These are phyloP conservation scores for Fomitopsis betulina DNA, from an alignment of 1,284 basidiomycete species.

Conservation along the genomic window DNA sequence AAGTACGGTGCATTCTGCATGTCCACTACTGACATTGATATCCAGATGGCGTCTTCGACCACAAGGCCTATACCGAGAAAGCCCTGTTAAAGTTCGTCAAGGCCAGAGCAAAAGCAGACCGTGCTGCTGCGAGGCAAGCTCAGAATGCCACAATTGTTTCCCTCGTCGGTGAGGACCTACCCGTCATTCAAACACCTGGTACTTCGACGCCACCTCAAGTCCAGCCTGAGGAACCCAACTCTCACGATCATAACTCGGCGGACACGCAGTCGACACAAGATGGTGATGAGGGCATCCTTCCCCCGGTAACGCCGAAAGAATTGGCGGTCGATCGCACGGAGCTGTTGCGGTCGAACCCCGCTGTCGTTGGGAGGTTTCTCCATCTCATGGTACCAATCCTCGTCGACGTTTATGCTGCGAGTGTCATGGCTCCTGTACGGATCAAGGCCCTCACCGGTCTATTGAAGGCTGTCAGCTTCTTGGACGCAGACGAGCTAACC, in stretches of 20 bases:
- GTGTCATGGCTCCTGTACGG: conserved; percentile 80
- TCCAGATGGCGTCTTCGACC: conserved; percentile 89
- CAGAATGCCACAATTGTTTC: conserved; percentile 15
- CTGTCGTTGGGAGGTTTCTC: conserved; percentile 81
- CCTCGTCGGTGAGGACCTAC: conserved; percentile 19
- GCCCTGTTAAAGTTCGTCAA: conserved; percentile 69
- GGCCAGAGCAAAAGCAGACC: conserved; percentile 73
- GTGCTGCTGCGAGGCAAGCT: conserved; percentile 59
- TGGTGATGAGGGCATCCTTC: conserved; percentile 26
- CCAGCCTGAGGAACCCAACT: conserved; percentile 23
- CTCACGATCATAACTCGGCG: conserved; percentile 16
- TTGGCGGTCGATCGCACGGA: conserved; percentile 55
- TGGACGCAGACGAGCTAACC: conserved; percentile 74
- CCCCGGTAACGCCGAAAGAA: conserved; percentile 29
- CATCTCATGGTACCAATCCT: conserved; percentile 85
- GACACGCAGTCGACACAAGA: conserved; percentile 30
- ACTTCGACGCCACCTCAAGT: conserved; percentile 28
- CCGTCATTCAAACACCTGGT: conserved; percentile 14
- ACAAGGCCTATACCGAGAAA: conserved; percentile 87
- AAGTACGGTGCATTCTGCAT: not conserved
- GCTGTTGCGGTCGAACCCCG: conserved; percentile 69
- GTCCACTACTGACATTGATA: conserved; percentile 8
- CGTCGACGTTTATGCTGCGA: conserved; percentile 93
- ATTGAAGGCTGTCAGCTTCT: conserved; percentile 85
- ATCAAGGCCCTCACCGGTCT: conserved; percentile 84